Conservation (phyloP, 2,329 filamentous ascomycete genomes). For the Scleromitrula shiraiana region DNA sequence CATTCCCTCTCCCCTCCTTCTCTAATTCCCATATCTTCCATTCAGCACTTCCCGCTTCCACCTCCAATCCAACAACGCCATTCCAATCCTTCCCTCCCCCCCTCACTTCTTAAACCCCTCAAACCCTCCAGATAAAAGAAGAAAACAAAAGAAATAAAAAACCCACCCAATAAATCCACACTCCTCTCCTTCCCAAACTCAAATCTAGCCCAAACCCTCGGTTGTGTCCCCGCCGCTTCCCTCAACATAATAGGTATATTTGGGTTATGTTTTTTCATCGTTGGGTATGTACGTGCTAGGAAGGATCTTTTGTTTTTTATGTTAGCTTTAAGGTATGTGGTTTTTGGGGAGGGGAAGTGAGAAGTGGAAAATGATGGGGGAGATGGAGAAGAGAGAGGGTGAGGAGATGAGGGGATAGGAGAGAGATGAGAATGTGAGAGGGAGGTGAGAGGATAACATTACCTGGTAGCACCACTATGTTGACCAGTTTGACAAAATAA, state of each 20-base stretch:
- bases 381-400: neutral
- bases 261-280: conserved; percentile 99
- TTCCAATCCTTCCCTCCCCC: neutral
- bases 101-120: neutral
- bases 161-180: conserved; percentile 49
- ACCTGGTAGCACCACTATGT: conserved; percentile 84
- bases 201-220: conserved; percentile 86
- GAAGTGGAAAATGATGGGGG: neutral
- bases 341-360: neutral
- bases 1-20: conserved; percentile 16
- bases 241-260: conserved; percentile 88
- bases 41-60: neutral
- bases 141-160: neutral
- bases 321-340: neutral
- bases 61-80: neutral
- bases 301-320: conserved; percentile 58
- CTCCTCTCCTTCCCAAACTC: conserved; percentile 64
- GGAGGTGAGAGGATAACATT: conserved; percentile 27
- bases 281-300: conserved; percentile 83
- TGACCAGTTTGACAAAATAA: conserved; percentile 93
- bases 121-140: neutral
- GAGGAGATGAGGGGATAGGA: neutral
- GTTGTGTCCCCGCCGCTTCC: conserved; percentile 77
- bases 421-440: neutral
- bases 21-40: neutral